Evolutionary conservation across 441 rosid genomes (phyloP).

Genomic region (Erodium moschatum): DNA sequence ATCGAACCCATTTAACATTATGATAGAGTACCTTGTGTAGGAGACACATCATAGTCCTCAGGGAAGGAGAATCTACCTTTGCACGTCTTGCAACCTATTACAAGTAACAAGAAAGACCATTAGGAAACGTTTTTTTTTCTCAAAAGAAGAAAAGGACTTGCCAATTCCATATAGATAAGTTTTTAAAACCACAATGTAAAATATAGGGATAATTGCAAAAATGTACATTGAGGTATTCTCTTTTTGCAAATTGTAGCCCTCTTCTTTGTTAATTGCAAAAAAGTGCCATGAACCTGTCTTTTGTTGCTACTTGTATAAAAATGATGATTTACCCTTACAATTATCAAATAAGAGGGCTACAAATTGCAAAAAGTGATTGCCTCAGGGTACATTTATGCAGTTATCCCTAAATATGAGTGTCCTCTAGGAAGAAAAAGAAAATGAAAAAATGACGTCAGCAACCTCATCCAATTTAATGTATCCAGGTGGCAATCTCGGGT

Average conservation of each 20-base stretch:
- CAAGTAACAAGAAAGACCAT: slow-evolving; percentile 2
- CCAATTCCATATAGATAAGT: neutral
- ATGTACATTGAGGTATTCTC: too few species aligned
- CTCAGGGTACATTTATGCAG: too few species aligned
- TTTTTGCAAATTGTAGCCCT: too few species aligned
- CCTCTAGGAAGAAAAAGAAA: too few species aligned
- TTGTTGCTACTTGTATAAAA: too few species aligned
- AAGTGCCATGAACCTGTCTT: too few species aligned
- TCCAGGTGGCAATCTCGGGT: slow-evolving; percentile 71
- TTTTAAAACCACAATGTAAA: neutral
- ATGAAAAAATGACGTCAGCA: neutral
- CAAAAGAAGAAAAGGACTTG: neutral
- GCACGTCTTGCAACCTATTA: slow-evolving; percentile 73
- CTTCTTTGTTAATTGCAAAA: too few species aligned
- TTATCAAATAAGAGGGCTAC: too few species aligned
- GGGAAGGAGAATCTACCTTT: slow-evolving; percentile 61
- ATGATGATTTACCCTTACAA: too few species aligned
- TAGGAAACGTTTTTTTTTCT: neutral
- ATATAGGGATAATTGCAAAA: neutral
- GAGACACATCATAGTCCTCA: slow-evolving; percentile 47
- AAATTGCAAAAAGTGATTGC: too few species aligned
- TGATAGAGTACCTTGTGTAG: slow-evolving; percentile 41
- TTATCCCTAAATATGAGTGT: too few species aligned
- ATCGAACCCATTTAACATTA: neutral
- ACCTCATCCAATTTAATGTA: slow-evolving; percentile 86